Percentiles rank a stretch among this genome's conserved stretches.
Evolutionary conservation across 306 rosid species (phyloP).

Genomic region (Sesbania bispinosa): DNA sequence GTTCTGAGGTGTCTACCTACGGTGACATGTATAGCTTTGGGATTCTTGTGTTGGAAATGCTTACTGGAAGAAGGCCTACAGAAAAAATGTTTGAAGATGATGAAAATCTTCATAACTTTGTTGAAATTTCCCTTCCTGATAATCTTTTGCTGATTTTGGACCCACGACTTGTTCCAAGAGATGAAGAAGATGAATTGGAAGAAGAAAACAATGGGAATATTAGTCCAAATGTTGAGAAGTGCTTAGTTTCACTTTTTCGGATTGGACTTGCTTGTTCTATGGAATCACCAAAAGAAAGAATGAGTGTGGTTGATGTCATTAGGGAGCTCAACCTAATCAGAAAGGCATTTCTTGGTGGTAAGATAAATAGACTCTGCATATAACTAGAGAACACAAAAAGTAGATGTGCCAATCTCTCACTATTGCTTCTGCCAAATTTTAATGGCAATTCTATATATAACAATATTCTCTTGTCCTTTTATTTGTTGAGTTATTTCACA

Average conservation of each 20-base stretch:
- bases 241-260: slow-evolving; percentile 16
- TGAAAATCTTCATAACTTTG: slow-evolving; percentile 18
- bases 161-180: background rate
- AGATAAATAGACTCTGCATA: no score
- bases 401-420: no score
- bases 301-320: slow-evolving; percentile 10
- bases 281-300: slow-evolving; percentile 29
- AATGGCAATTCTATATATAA: background rate
- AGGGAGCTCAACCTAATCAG: slow-evolving; percentile 16
- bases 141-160: slow-evolving; percentile 11
- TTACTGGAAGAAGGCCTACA: slow-evolving; percentile 27
- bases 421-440: background rate
- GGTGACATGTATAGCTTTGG: slow-evolving; percentile 37
- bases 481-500: no score
- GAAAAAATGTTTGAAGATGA: slow-evolving; percentile 32
- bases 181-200: background rate
- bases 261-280: slow-evolving; percentile 25
- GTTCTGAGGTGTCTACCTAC: slow-evolving; percentile 18
- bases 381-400: no score
- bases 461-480: no score
- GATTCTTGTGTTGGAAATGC: slow-evolving; percentile 33
- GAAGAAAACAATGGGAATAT: background rate
- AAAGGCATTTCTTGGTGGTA: background rate
- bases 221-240: background rate
- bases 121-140: slow-evolving; percentile 9